Evolutionary conservation across 2,329 filamentous ascomycete genomes (phyloP).

Genomic region (Microdochium bolleyi): DNA sequence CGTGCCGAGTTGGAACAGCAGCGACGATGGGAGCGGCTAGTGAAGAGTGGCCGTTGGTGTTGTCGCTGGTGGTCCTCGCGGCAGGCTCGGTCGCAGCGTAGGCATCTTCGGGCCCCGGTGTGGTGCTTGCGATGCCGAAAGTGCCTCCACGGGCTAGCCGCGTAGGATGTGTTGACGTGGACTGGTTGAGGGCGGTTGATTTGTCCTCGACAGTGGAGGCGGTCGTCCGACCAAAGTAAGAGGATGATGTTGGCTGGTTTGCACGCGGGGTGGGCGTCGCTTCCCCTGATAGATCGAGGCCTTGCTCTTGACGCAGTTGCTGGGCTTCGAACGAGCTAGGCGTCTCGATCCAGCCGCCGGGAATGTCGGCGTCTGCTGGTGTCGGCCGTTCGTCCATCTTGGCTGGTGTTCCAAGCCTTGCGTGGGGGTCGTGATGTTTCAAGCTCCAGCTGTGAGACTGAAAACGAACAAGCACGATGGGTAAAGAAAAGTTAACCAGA

Average conservation of each 20-base stretch:
- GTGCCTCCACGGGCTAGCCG: background rate
- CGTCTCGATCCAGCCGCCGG: conserved; percentile 23
- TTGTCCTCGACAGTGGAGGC: too few relatives aligned
- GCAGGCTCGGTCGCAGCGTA: too few relatives aligned
- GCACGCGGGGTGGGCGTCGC: conserved; percentile 3
- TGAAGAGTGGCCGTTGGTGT: background rate
- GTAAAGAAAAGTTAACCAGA: background rate
- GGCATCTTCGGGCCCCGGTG: too few relatives aligned
- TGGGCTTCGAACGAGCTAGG: conserved; percentile 7
- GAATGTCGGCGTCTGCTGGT: conserved; percentile 20
- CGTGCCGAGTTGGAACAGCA: background rate
- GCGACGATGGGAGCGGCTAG: background rate
- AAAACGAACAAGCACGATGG: background rate
- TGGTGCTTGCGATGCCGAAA: too few relatives aligned
- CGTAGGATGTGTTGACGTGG: background rate
- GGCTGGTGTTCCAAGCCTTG: background rate
- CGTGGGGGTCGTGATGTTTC: too few relatives aligned
- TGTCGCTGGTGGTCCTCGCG: background rate
- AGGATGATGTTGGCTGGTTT: conserved; percentile 1
- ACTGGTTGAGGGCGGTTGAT: background rate
- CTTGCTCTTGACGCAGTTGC: conserved; percentile 4
- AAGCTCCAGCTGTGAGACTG: too few relatives aligned
- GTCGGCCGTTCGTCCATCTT: conserved; percentile 18
- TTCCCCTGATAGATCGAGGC: conserved; percentile 3
- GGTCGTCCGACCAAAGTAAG: background rate